A percentile compares a stretch with the other conserved stretches of the same genome.
phyloP scores from a whole-genome alignment of 2,329 filamentous ascomycete genomes.

The Lecanosticta acicola region DNA sequence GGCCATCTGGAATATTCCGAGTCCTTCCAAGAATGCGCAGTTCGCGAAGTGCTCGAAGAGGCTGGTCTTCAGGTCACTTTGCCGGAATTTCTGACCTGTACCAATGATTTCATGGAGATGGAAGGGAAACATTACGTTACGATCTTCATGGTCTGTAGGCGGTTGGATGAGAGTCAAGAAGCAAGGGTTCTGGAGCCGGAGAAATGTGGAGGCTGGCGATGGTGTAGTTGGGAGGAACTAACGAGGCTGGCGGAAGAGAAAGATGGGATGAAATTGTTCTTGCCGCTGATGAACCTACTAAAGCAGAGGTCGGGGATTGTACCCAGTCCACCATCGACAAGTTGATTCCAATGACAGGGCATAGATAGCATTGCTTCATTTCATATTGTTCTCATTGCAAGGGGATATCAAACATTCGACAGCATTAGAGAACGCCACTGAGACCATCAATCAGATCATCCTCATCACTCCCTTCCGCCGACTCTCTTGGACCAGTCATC shows the following conservation, averaged over 20 bases:
- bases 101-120: constrained; percentile 59
- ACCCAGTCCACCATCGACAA: not conserved
- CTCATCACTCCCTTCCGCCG: constrained; percentile 49
- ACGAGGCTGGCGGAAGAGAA: constrained; percentile 28
- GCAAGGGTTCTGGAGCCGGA: constrained; percentile 47
- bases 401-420: constrained; percentile 6
- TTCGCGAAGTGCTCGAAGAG: constrained; percentile 64
- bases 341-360: not conserved
- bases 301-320: constrained; percentile 32
- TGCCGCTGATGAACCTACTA: constrained; percentile 46
- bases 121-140: constrained; percentile 70
- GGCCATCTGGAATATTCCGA: constrained; percentile 71
- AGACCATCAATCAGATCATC: not conserved
- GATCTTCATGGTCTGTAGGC: constrained; percentile 56
- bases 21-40: constrained; percentile 55
- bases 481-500: constrained; percentile 84
- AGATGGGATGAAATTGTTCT: constrained; percentile 34
- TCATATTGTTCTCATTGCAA: not conserved
- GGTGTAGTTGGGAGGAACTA: constrained; percentile 48
- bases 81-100: constrained; percentile 51
- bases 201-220: constrained; percentile 53
- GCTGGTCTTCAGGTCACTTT: constrained; percentile 55
- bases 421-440: not conserved
- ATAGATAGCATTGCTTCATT: not conserved
- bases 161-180: constrained; percentile 44